Conservation (phyloP, 176 grass and related monocot genomes). For the Carex pumila region DNA sequence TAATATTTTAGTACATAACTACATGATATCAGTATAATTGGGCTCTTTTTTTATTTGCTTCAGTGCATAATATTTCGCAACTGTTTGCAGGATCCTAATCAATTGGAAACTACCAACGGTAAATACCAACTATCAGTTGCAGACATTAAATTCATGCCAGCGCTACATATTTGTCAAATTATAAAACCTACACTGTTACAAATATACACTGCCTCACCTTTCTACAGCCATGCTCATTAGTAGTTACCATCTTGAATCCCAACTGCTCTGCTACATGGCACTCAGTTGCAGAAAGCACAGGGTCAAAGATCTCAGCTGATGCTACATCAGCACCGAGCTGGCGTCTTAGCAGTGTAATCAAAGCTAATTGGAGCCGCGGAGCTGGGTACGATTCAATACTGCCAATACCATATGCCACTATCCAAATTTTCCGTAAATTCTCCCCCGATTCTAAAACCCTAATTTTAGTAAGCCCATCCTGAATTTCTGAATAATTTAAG, state of each 20-base stretch:
- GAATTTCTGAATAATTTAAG: constrained; percentile 4
- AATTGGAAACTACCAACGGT: background rate
- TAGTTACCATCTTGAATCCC: constrained; percentile 35
- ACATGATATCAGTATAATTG: background rate
- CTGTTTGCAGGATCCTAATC: background rate
- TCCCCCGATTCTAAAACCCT: constrained; percentile 13
- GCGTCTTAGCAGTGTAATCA: constrained; percentile 41
- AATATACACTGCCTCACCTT: constrained; percentile 21
- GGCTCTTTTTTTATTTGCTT: background rate
- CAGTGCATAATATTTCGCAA: background rate
- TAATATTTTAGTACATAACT: background rate
- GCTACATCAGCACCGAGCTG: constrained; percentile 24
- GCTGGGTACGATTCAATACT: constrained; percentile 57
- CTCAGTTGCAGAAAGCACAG: constrained; percentile 64
- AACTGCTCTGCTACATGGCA: constrained; percentile 47
- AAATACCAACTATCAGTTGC: background rate
- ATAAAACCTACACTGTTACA: background rate
- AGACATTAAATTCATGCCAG: background rate
- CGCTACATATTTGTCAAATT: background rate
- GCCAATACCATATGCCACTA: constrained; percentile 62
- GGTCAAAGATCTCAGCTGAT: constrained; percentile 54
- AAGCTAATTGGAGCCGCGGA: constrained; percentile 54
- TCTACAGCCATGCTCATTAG: constrained; percentile 52
- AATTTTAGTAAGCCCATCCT: background rate
- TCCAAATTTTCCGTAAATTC: background rate